Conservation (phyloP, 1,284 basidiomycete species). For the Trametes versicolor region DNA sequence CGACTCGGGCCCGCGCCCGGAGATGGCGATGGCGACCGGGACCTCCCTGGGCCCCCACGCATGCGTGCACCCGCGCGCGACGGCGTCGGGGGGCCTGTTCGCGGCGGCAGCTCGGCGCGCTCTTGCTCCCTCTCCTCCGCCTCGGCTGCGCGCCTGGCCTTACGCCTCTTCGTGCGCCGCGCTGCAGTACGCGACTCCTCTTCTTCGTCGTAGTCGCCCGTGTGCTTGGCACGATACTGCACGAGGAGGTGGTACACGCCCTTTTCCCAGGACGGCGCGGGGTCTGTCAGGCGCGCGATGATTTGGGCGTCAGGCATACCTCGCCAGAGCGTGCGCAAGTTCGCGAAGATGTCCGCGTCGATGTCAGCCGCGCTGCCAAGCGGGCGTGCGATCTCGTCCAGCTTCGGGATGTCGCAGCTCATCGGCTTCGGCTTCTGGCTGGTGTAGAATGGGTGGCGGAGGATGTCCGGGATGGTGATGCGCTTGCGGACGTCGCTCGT, state of each 20-base stretch:
- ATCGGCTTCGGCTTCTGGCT: conserved; percentile 64
- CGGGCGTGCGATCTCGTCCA: conserved; percentile 75
- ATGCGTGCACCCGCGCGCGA: conserved; percentile 51
- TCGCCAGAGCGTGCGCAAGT: conserved; percentile 92
- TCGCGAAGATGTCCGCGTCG: conserved; percentile 91
- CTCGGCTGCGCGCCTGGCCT: conserved; percentile 31
- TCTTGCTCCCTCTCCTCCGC: conserved; percentile 26
- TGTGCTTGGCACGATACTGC: conserved; percentile 77
- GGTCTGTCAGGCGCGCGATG: conserved; percentile 68
- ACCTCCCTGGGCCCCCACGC: conserved; percentile 14
- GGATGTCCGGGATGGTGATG: conserved; percentile 91
- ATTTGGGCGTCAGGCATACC: conserved; percentile 79
- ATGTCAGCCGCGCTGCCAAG: conserved; percentile 71
- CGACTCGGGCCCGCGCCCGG: conserved; percentile 30
- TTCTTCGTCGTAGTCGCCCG: conserved; percentile 75
- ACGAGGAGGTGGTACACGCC: conserved; percentile 89
- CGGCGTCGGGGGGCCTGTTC: conserved; percentile 69
- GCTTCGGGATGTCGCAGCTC: conserved; percentile 65
- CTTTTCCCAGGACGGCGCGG: conserved; percentile 89
- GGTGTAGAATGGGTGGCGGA: conserved; percentile 90
- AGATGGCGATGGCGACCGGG: conserved; percentile 32
- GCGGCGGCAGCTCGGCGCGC: conserved; percentile 54
- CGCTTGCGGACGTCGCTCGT: conserved; percentile 83
- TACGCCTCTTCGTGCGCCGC: conserved; percentile 43
- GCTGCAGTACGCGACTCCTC: conserved; percentile 52